Base-by-base conservation (phyloP, 805 yeast species). In the Suhomyces vadensis region DNA sequence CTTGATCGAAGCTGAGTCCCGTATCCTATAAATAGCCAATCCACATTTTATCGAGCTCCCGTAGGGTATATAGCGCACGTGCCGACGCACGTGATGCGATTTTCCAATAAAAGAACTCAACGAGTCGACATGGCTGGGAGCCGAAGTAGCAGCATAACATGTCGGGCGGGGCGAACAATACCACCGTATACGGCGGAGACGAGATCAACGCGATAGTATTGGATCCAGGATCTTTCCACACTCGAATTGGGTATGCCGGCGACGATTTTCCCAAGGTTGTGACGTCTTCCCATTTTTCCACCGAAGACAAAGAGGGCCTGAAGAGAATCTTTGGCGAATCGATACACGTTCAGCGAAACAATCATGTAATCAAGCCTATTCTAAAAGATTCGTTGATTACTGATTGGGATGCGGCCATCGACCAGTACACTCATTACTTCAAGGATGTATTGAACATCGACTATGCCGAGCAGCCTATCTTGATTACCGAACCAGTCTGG, bases 201-300 rank as follows among this genome's bases (percentile, higher is more conserved):
- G 99, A 92, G 63, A 84, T 94, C 50, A 82, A 89, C 51, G 96
- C 98, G 21, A 75, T 94, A 2, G 95, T 92, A 25, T 73, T 92
- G 20, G 98, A 94, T 58, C 91, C 96, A 1, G 98, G 98, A 26
- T 84, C 96, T 8, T 81, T 75, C 49, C 70, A 81, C 47, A 89
- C 97, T 5, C 81, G 92, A 42, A 81, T 85, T 14, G 99, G 99
- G 1, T 90, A 80, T 64, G 91, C 97, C 3, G 98, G 98, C 8
- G 92, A 89, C 45, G 97, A 91, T 60, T 76, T 80, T 42, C 99
- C 99, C 9, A 79, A 83, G 50, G 69, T 82, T 3, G 79, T 86
- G 19, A 63, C 83, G 9, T 94, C 97, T 2, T 86, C 96, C 0
- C 76, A 64, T 48, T 88, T 80, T 57, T 69, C 63, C n/a, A 17